These are phyloP conservation scores for Kwoniella europaea DNA, from an alignment of 768 basidiomycete species.

Conservation along the genomic window DNA sequence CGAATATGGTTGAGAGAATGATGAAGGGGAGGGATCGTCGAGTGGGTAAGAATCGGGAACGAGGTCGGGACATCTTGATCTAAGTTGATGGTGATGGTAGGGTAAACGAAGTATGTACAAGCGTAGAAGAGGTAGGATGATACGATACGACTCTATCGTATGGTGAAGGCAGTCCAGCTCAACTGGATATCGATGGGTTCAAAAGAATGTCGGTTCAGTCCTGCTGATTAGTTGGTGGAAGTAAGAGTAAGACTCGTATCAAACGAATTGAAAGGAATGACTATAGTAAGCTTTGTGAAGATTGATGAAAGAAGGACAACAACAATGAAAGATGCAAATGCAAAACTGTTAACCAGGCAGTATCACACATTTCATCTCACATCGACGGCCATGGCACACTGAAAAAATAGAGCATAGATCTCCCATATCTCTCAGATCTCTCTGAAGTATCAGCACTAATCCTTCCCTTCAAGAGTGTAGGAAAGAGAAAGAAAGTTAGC, in stretches of 20 bases:
- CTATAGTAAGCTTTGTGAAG: background rate
- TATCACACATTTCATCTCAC: no score
- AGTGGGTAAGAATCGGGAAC: background rate
- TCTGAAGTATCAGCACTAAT: background rate
- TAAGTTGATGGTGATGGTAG: background rate
- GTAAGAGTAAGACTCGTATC: background rate
- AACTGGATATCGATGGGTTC: background rate
- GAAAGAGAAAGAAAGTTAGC: background rate
- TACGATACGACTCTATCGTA: background rate
- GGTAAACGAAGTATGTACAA: no score
- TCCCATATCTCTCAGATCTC: background rate
- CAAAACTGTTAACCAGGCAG: no score
- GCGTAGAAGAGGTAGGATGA: background rate
- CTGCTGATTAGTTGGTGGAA: background rate
- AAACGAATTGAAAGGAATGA: background rate
- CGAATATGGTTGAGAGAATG: constrained; percentile 5
- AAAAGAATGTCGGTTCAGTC: background rate
- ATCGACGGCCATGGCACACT: no score
- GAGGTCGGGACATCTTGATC: constrained; percentile 7
- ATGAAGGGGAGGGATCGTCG: constrained; percentile 10
- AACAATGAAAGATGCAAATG: background rate
- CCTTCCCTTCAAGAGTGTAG: background rate
- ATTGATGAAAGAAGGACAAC: background rate
- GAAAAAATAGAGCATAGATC: background rate
- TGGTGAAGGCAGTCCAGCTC: background rate